These are phyloP conservation scores for Yarrowia sp. DNA, from an alignment of 805 yeast genomes.

Conservation along the genomic window DNA sequence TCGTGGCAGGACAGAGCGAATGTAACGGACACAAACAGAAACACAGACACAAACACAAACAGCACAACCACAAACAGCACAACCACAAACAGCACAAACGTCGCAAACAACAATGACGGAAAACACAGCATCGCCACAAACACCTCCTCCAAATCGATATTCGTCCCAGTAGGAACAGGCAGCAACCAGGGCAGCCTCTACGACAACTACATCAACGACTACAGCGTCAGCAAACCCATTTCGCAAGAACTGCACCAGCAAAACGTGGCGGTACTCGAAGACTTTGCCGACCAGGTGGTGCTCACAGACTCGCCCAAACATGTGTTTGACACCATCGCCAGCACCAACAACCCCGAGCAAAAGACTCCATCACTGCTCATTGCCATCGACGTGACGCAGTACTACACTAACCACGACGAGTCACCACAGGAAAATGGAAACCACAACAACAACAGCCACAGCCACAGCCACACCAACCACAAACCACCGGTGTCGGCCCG, in stretches of 20 bases:
- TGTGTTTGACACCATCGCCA: constrained; percentile 2
- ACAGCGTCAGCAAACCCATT: neutral
- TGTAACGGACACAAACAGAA: neutral
- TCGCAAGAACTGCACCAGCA: constrained; percentile 9
- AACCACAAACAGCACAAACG: neutral
- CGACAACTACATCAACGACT: neutral
- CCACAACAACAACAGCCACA: neutral
- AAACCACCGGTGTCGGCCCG: constrained; percentile 15
- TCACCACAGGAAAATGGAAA: neutral
- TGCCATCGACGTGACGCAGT: constrained; percentile 19
- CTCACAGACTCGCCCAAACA: constrained; percentile 22
- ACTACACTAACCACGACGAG: neutral
- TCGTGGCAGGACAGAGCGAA: constrained; percentile 1
- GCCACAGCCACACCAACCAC: neutral
- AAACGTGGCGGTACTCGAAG: neutral
- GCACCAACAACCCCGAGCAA: neutral
- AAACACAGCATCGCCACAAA: neutral
- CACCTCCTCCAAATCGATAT: neutral
- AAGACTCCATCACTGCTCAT: constrained; percentile 1
- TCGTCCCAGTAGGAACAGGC: neutral
- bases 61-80: neutral
- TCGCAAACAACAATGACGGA: neutral
- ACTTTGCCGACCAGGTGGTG: constrained; percentile 10
- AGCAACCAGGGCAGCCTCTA: neutral
- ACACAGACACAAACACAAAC: neutral